These are phyloP conservation scores for Gnomoniopsis smithogilvyi DNA, from an alignment of 2,329 filamentous ascomycete genomes.

Conservation along the genomic window DNA sequence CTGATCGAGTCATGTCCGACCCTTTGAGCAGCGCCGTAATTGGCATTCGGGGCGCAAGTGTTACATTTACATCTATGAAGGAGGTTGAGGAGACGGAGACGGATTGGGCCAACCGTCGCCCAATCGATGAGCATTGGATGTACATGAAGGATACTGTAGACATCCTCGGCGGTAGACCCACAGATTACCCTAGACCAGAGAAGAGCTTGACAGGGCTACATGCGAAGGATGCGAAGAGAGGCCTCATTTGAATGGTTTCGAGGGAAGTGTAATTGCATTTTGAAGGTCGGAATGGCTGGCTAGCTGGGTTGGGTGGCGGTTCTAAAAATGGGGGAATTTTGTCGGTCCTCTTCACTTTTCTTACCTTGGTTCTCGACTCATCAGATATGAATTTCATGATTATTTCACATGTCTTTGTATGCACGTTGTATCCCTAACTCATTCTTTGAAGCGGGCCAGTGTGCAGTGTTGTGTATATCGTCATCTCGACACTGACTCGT, in stretches of 20 bases:
- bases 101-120: slow-evolving; percentile 88
- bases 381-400: neutral
- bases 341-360: neutral
- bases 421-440: neutral
- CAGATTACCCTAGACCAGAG: slow-evolving; percentile 45
- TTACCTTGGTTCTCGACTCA: neutral
- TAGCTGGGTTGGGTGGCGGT: neutral
- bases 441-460: neutral
- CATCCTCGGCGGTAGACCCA: slow-evolving; percentile 71
- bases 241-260: slow-evolving; percentile 28
- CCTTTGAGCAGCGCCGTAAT: slow-evolving; percentile 77
- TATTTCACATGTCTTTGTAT: neutral
- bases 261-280: neutral
- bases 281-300: neutral
- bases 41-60: slow-evolving; percentile 84
- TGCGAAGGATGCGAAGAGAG: slow-evolving; percentile 62
- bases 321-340: neutral
- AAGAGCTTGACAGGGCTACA: slow-evolving; percentile 45
- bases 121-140: slow-evolving; percentile 83
- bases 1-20: slow-evolving; percentile 68
- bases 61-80: slow-evolving; percentile 82
- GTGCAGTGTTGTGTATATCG: too few species aligned
- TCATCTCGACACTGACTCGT: too few species aligned
- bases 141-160: slow-evolving; percentile 78
- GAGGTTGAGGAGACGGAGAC: slow-evolving; percentile 80